A percentile compares a stretch with the other conserved stretches of the same genome.
Conservation (phyloP, 2,329 filamentous ascomycete genomes). For the Aspergillus sp. region DNA sequence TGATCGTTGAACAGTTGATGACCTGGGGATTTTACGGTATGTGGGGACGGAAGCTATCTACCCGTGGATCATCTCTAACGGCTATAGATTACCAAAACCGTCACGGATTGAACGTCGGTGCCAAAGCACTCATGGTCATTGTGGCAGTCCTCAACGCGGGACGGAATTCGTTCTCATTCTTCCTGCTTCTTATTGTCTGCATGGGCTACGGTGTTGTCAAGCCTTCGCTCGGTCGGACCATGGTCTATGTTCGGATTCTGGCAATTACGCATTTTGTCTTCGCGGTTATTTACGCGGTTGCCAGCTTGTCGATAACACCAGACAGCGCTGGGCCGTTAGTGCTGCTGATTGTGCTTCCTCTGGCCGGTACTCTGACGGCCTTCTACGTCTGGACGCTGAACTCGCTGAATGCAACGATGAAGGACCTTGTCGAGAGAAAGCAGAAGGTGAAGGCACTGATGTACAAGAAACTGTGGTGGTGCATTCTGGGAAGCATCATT, state of each 20-base stretch:
- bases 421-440: conserved; percentile 91
- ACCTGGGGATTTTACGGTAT: conserved; percentile 96
- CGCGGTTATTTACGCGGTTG: conserved; percentile 87
- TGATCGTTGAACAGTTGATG: conserved; percentile 95
- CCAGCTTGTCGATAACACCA: conserved; percentile 82
- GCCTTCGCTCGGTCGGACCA: conserved; percentile 82
- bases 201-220: conserved; percentile 99
- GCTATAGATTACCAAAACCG: conserved; percentile 81
- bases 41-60: conserved; percentile 17
- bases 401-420: conserved; percentile 90
- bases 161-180: conserved; percentile 97
- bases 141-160: conserved; percentile 93
- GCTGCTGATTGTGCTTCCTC: conserved; percentile 85
- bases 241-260: conserved; percentile 89
- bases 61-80: conserved; percentile 32
- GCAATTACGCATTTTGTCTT: conserved; percentile 94
- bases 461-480: conserved; percentile 99
- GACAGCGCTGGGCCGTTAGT: conserved; percentile 88
- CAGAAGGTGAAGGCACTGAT: conserved; percentile 90
- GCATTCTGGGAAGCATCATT: conserved; percentile 84
- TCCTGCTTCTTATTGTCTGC: conserved; percentile 93
- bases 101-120: conserved; percentile 76
- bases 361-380: conserved; percentile 87
- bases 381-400: conserved; percentile 99
- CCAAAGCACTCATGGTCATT: conserved; percentile 82